phyloP scores from a whole-genome alignment of 148 eudicot species.

The Rhododendron griersonianum region DNA sequence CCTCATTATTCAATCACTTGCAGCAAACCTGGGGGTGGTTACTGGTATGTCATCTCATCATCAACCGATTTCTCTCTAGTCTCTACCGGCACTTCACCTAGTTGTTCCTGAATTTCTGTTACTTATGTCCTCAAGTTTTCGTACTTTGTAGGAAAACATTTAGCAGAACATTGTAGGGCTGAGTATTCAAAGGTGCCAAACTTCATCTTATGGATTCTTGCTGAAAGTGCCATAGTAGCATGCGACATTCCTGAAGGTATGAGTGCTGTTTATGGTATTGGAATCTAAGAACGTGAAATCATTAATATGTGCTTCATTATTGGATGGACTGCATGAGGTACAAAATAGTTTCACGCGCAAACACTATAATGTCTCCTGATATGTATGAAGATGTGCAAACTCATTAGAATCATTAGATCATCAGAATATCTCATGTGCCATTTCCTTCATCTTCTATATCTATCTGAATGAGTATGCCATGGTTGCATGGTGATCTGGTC shows the following conservation, averaged over 20 bases:
- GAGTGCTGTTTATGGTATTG: slow-evolving; percentile 2
- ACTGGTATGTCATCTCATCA: slow-evolving; percentile 46
- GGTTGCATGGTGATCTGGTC: not conserved
- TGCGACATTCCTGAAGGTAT: slow-evolving; percentile 99
- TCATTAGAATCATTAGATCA: not conserved
- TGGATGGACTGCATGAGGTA: not conserved
- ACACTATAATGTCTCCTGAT: not conserved
- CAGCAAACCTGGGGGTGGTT: slow-evolving; percentile 98
- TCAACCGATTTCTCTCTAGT: not conserved
- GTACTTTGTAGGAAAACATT: slow-evolving; percentile 71
- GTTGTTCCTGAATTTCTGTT: not conserved
- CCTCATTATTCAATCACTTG: slow-evolving; percentile 81
- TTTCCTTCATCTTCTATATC: not conserved
- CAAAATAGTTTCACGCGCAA: not conserved
- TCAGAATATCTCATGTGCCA: not conserved
- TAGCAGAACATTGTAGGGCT: slow-evolving; percentile 93
- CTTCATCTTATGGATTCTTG: slow-evolving; percentile 85
- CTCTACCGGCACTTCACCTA: not conserved
- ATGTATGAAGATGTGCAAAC: not conserved
- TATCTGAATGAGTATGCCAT: not conserved
- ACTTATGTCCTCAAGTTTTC: not conserved
- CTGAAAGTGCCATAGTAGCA: slow-evolving; percentile 88
- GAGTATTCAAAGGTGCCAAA: slow-evolving; percentile 88
- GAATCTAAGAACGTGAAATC: not conserved
- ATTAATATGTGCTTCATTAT: not conserved